Evolutionary conservation across 768 basidiomycete species (phyloP).

Genomic region (Clitopilus hobsonii): DNA sequence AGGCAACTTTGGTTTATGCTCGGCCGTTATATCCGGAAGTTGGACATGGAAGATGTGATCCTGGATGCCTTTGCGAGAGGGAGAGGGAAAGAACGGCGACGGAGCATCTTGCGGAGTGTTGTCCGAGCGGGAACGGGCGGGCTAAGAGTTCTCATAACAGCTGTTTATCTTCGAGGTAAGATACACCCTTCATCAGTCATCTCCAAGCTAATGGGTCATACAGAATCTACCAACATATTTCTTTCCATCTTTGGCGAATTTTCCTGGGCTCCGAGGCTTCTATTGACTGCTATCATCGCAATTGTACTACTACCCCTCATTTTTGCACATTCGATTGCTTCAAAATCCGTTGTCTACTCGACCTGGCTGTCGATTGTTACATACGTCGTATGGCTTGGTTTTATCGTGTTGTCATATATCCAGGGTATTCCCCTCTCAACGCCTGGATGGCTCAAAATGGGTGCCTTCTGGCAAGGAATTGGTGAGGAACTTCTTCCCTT

Average conservation of each 20-base stretch:
- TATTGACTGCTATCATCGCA: conserved; percentile 36
- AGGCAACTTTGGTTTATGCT: conserved; percentile 76
- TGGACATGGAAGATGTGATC: conserved; percentile 63
- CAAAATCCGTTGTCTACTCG: conserved; percentile 47
- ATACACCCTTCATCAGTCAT: conserved; percentile 11
- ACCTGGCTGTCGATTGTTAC: conserved; percentile 56
- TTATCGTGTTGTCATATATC: conserved; percentile 46
- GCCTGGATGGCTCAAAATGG: conserved; percentile 33
- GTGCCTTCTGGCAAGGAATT: conserved; percentile 58
- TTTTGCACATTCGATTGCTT: conserved; percentile 48
- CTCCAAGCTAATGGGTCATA: conserved; percentile 8
- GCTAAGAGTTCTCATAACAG: conserved; percentile 47
- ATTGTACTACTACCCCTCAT: conserved; percentile 36
- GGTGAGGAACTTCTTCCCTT: conserved; percentile 29
- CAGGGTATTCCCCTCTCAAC: conserved; percentile 35
- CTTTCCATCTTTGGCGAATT: conserved; percentile 29
- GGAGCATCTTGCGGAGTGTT: conserved; percentile 36
- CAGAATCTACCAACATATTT: conserved; percentile 52
- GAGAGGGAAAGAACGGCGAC: conserved; percentile 42
- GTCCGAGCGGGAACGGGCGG: conserved; percentile 40
- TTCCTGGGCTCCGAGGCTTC: conserved; percentile 18
- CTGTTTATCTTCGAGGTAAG: conserved; percentile 66
- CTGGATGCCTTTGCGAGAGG: conserved; percentile 56
- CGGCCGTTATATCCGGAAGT: conserved; percentile 63
- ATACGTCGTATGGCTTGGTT: conserved; percentile 59